These are phyloP conservation scores for Mucor ambiguus DNA, from an alignment of 371 early-diverging fungal genomes.

Conservation along the genomic window DNA sequence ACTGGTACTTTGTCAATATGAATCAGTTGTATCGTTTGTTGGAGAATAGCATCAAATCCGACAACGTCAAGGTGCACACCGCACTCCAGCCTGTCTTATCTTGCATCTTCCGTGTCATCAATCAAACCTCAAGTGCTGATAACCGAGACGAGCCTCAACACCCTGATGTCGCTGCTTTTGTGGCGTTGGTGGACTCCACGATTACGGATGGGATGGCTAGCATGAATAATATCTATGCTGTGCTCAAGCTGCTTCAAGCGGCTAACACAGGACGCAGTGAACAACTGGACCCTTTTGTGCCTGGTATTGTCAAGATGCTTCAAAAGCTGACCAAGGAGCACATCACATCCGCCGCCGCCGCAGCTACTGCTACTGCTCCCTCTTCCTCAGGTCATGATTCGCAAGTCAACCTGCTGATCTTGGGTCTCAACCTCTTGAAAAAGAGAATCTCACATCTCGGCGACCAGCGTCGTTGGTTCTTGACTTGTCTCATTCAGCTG, in stretches of 20 bases:
- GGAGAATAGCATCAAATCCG: constrained; percentile 70
- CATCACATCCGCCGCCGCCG: constrained; percentile 31
- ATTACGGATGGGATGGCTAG: constrained; percentile 70
- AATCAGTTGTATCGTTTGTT: constrained; percentile 66
- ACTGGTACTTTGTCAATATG: constrained; percentile 75
- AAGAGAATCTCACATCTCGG: constrained; percentile 78
- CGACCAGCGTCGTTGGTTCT: constrained; percentile 86
- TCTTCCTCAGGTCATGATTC: constrained; percentile 47
- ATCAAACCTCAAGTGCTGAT: constrained; percentile 26
- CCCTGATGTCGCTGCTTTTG: constrained; percentile 65
- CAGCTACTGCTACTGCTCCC: constrained; percentile 7
- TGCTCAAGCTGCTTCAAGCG: constrained; percentile 75
- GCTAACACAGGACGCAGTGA: constrained; percentile 70
- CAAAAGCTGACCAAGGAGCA: constrained; percentile 86
- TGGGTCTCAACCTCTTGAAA: constrained; percentile 77
- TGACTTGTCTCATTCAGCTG: constrained; percentile 80
- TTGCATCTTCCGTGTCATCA: constrained; percentile 59
- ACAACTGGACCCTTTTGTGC: constrained; percentile 70
- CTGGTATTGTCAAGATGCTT: constrained; percentile 84
- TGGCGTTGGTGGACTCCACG: constrained; percentile 61
- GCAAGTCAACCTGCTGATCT: constrained; percentile 64
- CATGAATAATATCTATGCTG: constrained; percentile 67
- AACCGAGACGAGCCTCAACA: constrained; percentile 20
- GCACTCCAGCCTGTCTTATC: constrained; percentile 70
- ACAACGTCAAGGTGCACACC: constrained; percentile 63